phyloP scores from a whole-genome alignment of 495 filamentous ascomycete species.

The Daldinia concentrica region DNA sequence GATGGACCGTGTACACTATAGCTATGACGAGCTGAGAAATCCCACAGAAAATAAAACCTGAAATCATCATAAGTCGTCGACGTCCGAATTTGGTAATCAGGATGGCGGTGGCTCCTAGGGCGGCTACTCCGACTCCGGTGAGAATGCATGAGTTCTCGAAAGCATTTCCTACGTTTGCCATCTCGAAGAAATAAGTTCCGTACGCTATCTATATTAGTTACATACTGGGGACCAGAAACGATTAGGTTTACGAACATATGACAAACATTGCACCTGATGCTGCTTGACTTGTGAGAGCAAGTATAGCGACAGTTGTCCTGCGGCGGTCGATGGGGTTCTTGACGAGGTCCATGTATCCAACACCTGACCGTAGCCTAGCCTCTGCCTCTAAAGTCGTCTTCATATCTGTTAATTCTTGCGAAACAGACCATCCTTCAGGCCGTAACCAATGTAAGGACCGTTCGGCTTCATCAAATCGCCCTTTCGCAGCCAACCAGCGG shows the following conservation, averaged over 20 bases:
- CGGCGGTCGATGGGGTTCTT: constrained; percentile 62
- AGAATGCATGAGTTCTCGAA: constrained; percentile 69
- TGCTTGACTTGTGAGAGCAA: constrained; percentile 63
- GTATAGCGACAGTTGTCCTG: constrained; percentile 60
- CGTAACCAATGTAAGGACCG: constrained; percentile 58
- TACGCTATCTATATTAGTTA: constrained; percentile 54
- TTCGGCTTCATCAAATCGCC: constrained; percentile 59
- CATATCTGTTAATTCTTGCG: constrained; percentile 63
- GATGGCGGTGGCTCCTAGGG: constrained; percentile 63
- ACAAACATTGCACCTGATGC: constrained; percentile 70
- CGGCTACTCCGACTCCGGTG: constrained; percentile 63
- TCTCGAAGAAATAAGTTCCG: constrained; percentile 72
- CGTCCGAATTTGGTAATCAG: constrained; percentile 65
- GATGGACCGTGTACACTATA: constrained; percentile 60
- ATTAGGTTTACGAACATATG: constrained; percentile 53
- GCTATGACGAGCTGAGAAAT: constrained; percentile 65
- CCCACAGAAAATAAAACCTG: constrained; percentile 63
- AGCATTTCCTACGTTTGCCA: constrained; percentile 66
- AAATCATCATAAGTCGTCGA: constrained; percentile 61
- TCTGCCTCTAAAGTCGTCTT: constrained; percentile 62
- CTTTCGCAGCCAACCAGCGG: constrained; percentile 67
- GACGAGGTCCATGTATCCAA: constrained; percentile 62
- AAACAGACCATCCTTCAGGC: constrained; percentile 54
- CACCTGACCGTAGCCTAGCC: constrained; percentile 51
- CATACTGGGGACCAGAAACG: too few relatives aligned